Evolutionary conservation across 352 stramenopile genomes (phyloP), one percentile per base, ranked within the genome.

Genomic region (Phytopythium kandeliae): DNA sequence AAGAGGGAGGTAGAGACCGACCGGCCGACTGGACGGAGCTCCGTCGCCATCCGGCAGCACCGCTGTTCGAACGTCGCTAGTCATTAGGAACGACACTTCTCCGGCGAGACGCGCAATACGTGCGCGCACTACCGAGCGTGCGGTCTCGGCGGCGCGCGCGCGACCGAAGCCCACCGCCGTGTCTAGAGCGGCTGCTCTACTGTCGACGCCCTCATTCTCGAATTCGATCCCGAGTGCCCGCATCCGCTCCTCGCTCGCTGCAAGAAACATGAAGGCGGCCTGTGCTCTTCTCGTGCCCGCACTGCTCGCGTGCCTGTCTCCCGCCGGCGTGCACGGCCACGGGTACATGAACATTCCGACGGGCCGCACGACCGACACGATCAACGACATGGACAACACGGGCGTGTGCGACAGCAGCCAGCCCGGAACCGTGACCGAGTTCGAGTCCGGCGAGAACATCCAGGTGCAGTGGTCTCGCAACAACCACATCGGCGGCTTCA

Each of bases 401-500:
- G 46, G 46, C 31, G 46, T 52, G 31, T 52, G 46, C 21, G 46
- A 52, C 31, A 52, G 46, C 31, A 31, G 13, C 22, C 4, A 52
- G 12, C 46, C 46, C 12, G 46, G 46, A 8, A 52, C 31, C 11
- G 46, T 52, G 6, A 52, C 46, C n/a, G 46, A 52, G 46, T 74
- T 60, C 50, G 42, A 54, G 26, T 53, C 62, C 12, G 62, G 65
- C 3, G 49, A 74, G 35, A 62, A 47, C 31, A 74, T 74, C 57
- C 55, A 74, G 28, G 65, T 74, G 33, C 51, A 49, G 13, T 74
- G 59, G 50, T 63, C 38, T 28, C 65, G 65, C 48, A 74, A 74
- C 50, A 74, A 74, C 54, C 65, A 74, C 57, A 22, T 74, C 24
- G 62, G 65, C 19, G 78, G 78, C 10, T 58, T 86, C 19, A 56